phyloP scores from a whole-genome alignment of 73 alveolate species.

The Symbiodinium natans region DNA sequence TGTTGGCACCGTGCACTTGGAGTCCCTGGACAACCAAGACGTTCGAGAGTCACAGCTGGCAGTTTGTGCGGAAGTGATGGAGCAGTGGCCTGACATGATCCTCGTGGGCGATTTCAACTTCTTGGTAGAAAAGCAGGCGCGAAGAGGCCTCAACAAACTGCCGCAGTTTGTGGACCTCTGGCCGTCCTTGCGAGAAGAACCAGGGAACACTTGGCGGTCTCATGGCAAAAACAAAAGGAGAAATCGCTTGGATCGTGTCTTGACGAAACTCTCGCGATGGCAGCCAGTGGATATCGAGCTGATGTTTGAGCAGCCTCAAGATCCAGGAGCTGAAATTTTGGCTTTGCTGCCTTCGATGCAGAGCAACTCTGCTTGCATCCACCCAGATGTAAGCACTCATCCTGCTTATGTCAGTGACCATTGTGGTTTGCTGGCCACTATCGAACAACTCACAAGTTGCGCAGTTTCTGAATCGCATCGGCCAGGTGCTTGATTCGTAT shows the following conservation, averaged over 20 bases:
- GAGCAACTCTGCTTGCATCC: background rate
- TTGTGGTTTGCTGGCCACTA: background rate
- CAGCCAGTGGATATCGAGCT: constrained; percentile 1
- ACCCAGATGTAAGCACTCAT: background rate
- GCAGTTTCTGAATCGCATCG: too few species aligned
- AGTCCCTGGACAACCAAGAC: background rate
- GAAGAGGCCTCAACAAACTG: background rate
- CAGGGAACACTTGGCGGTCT: constrained; percentile 1
- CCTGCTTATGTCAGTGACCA: background rate
- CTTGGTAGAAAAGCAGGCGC: background rate
- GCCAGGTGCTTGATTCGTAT: too few species aligned
- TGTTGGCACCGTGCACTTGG: constrained; percentile 30
- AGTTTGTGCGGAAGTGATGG: background rate
- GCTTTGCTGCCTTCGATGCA: background rate
- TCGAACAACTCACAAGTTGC: too few species aligned
- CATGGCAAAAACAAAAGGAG: background rate
- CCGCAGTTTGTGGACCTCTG: background rate
- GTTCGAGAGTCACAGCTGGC: background rate
- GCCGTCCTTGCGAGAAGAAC: background rate
- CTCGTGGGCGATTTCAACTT: constrained; percentile 16
- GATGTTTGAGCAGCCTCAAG: background rate
- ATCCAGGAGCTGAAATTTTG: background rate
- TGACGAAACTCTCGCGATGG: background rate
- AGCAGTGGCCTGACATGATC: constrained; percentile 5
- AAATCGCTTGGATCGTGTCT: background rate